Base-by-base conservation (phyloP, 2,329 filamentous ascomycete genomes). In the Exutisphaerella laricina region DNA sequence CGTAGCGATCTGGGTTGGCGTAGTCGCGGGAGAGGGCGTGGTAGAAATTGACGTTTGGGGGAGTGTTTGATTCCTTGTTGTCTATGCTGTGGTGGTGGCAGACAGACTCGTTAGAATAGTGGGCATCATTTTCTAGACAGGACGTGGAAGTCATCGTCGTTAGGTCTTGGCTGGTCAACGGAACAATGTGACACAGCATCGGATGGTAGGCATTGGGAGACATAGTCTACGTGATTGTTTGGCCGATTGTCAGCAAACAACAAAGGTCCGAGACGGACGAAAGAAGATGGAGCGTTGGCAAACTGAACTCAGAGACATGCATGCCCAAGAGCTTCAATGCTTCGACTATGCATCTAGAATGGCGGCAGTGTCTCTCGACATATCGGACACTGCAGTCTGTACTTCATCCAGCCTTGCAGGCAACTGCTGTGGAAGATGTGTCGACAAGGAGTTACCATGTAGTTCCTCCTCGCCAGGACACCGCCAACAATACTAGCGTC, bases 391-490 rank as follows among this genome's bases (percentile, higher is more conserved):
- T 95, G 88, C 58, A 98, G 67, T 45, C 90, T 72, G 63, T 94
- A 88, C 61, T 86, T 78, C 85, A 98, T 92, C 92, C 92, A 97
- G 28, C 88, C 88, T 68, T 97, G 90, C 54, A 98, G 69, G 65
- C 92, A 98, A 22, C 76, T 72, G 43, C 82, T 92, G 62, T 98
- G 92, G 63, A 98, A 98, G 36, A 97, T 88, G 68, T 98, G 92
- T 42, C 89, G 74, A 65, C 92, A 98, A 35, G 92, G 92, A 44
- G 92, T 98, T 16, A 97, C 87, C 92, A 98, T 98, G 67, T 97
- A 97, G 55, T 78, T 74, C 37, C 89, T 78, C 48, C 90, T 74
- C 22, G 85, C 85, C 54, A 97, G 73, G 42, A 95, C 78, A 21
- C 82, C 82, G 20, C 49, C 67, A 57, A 57, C 59, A 70, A 45